Evolutionary conservation across 2,329 filamentous ascomycete genomes (phyloP), one percentile per base, ranked within the genome.

Genomic region (Metarhizium anisopliae): DNA sequence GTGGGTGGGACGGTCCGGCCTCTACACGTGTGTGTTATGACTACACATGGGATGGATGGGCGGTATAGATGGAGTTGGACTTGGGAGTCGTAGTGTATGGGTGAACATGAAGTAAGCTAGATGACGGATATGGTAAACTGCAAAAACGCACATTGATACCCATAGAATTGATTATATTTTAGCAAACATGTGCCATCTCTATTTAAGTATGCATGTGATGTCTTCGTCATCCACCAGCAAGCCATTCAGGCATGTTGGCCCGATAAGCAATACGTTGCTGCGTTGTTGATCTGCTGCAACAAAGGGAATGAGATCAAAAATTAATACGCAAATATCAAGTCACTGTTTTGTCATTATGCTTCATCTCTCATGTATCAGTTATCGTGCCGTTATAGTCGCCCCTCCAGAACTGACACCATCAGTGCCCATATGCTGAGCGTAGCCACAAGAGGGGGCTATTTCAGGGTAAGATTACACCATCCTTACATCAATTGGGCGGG

Each of bases 331-430:
- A 49, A 29, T 14, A 30, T 11, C 1, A 30, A 14, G 25, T 49
- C 45, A 30, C 32, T 49, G 13, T 49, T 14, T 49, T 10, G 13
- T 49, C 45, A 7, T 49, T 49, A 49, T 7, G 6, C 45, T 1
- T 49, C 55, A 52, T 52, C 55, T 53, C 36, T 55, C 51, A 56
- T 53, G 53, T 47, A 56, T 55, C 53, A 53, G 52, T 57, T 18
- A 47, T 58, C 53, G 56, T 63, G 62, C 59, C 59, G 58, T 60
- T 51, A 56, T 63, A 62, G 60, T 59, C 59, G 61, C 50, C 52
- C 61, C 60, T 59, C 57, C 58, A 52, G 65, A 66, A 54, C 55
- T 47, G 56, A 11, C 49, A 20, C 32, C 32, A 11, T 40, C 30
- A 25, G 13, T 49, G n/a, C 32, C 47, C 43, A 54, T 54, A 25